Evolutionary conservation across 306 rosid species (phyloP).

Genomic region (Casuarina equisetifolia): DNA sequence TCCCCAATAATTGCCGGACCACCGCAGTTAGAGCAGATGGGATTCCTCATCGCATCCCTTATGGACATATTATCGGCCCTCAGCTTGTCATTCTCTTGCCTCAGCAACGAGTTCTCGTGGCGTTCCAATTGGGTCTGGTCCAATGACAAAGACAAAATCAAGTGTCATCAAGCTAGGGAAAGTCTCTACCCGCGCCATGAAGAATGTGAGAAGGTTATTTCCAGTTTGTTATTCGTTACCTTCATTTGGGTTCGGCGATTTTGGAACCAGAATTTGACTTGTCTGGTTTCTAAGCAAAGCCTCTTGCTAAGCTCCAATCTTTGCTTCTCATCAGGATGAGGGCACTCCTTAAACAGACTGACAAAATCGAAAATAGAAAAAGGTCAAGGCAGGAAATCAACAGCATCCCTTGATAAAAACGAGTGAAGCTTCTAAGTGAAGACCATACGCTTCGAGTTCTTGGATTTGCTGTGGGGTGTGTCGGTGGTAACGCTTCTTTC

Average conservation of each 20-base stretch:
- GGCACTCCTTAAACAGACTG: slow-evolving; percentile 91
- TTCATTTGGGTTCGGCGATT: slow-evolving; percentile 98
- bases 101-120: slow-evolving; percentile 81
- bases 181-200: background rate
- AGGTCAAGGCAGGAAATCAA: background rate
- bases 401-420: background rate
- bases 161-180: background rate
- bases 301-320: slow-evolving; percentile 77
- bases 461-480: slow-evolving; percentile 98
- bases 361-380: background rate
- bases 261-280: slow-evolving; percentile 98
- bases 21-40: slow-evolving; percentile 88
- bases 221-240: slow-evolving; percentile 31
- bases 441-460: slow-evolving; percentile 84
- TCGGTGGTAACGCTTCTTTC: slow-evolving; percentile 92
- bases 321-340: slow-evolving; percentile 98
- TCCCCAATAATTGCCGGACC: slow-evolving; percentile 86
- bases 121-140: slow-evolving; percentile 92
- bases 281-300: slow-evolving; percentile 80
- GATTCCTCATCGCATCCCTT: slow-evolving; percentile 92
- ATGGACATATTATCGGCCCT: slow-evolving; percentile 93
- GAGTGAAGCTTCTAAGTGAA: background rate
- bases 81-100: slow-evolving; percentile 95
- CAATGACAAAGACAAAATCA: background rate
- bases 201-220: background rate